Base-by-base conservation (phyloP, 108 stramenopile genomes). In the Pseudonitzschia pungens region DNA sequence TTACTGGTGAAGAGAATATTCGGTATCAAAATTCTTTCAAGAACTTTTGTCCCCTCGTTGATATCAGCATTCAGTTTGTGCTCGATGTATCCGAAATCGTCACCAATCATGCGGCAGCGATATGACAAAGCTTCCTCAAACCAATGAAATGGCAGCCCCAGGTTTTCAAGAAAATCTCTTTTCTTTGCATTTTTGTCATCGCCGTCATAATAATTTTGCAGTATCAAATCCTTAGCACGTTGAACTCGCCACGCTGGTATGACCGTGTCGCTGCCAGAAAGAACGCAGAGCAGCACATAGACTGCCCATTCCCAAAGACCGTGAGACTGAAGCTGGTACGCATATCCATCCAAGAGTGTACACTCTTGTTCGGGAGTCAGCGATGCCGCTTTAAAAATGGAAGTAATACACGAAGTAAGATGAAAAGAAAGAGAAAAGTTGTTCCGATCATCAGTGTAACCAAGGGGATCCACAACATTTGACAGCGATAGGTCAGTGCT, bases 301-400 rank as follows among this genome's bases (percentile, higher is more conserved):
- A 91, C 91, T 40, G 89, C 93, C 91, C 91, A 92, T 67, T 89
- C 85, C 93, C 93, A 94, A 0, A 69, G 69, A 10, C 88, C 86
- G 22, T 53, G 66, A 16, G 59, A 52, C 32, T 87, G 60, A 24
- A 94, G 86, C 75, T 94, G 93, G 10, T 82, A 73, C 22, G 81
- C 77, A 59, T 85, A 83, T 32, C 88, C 65, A 58, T 87, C 85
- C 41, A 87, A 54, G 18, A 92, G 41, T 29, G 73, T 67, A 20
- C 79, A 59, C 52, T 88, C 86, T 44, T 89, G 77, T 27, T 77
- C 33, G 31, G 50, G 21, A 65, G 78, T 75, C 29, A 88, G 64
- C 29, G 74, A 72, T n/a, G 70, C 42, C 14, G 68, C 67, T 57
- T 70, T 70, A 43, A 42, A 73, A 24, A 87, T 69, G 12, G 88